Percentiles rank a stretch among this genome's conserved stretches.
These are phyloP conservation scores for Yamadazyma taylorii DNA, from an alignment of 1,139 yeast species.

Conservation along the genomic window DNA sequence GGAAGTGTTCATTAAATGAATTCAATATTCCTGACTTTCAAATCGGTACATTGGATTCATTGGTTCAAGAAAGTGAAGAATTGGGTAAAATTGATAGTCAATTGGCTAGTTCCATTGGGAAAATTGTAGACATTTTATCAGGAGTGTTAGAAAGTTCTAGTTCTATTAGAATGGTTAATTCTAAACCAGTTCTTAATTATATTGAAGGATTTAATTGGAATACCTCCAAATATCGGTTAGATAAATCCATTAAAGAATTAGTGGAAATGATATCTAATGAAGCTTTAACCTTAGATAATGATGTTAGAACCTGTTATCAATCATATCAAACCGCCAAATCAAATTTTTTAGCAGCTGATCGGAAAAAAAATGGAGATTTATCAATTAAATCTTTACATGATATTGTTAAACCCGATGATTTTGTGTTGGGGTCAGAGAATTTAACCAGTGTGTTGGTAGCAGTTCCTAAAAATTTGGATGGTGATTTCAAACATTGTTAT, in stretches of 20 bases:
- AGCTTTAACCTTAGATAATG: slow-evolving; percentile 78
- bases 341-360: slow-evolving; percentile 81
- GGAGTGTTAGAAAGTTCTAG: slow-evolving; percentile 43
- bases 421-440: slow-evolving; percentile 83
- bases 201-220: slow-evolving; percentile 85
- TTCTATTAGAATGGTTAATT: slow-evolving; percentile 37
- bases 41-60: slow-evolving; percentile 90
- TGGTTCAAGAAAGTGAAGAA: slow-evolving; percentile 90
- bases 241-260: slow-evolving; percentile 76
- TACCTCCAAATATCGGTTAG: slow-evolving; percentile 78
- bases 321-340: slow-evolving; percentile 80
- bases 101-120: slow-evolving; percentile 64
- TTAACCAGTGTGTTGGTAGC: slow-evolving; percentile 81
- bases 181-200: slow-evolving; percentile 56
- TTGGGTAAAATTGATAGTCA: slow-evolving; percentile 77
- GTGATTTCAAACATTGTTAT: slow-evolving; percentile 64
- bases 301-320: slow-evolving; percentile 69
- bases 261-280: slow-evolving; percentile 71
- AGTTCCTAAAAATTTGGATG: slow-evolving; percentile 67
- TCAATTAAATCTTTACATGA: slow-evolving; percentile 89
- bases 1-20: slow-evolving; percentile 39
- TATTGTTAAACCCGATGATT: slow-evolving; percentile 79
- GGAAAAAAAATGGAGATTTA: slow-evolving; percentile 90
- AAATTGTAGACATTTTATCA: slow-evolving; percentile 71
- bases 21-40: slow-evolving; percentile 84